Evolutionary conservation across 768 basidiomycete genomes (phyloP), one percentile per base, ranked within the genome.

Genomic region (Pluteus cervinus): DNA sequence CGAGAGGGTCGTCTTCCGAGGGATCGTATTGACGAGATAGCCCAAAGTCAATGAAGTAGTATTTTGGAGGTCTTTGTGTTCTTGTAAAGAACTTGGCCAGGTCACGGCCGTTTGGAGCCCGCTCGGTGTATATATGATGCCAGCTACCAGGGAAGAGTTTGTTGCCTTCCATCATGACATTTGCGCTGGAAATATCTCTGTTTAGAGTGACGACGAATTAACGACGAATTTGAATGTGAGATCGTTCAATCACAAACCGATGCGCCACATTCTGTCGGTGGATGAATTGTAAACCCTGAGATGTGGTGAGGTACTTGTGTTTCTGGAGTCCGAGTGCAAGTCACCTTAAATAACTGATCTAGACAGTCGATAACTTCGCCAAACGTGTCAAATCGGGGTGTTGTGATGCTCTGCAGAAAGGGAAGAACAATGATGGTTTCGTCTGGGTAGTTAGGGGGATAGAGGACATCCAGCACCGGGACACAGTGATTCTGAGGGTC

Each of bases 401-500:
- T 24, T 29, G 53, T 33, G 26, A 35, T 48, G 3, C 20, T 11
- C 8, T 45, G 47, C 7, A 61, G 37, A n/a, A 56, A 38, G 2
- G 60, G 60, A 47, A 61, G 60, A 10, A 61, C 56, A 7, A 61
- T n/a, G n/a, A 54, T 40, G n/a, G 25, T 21, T 5, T 29, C 22
- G 14, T 39, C 43, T 14, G 29, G 36, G 11, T 56, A 47, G 29
- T 52, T 47, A 8, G 50, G 51, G 8, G 48, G 25, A 8, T 42
- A 33, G 14, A 60, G 24, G 5, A 49, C 39, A 9, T 58, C 50
- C 17, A 49, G 48, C 7, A 66, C 25, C 0, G 59, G 62, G 3
- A 61, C 51, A 10, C 63, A 65, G 32, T 63, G 62, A n/a, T 67
- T 71, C 29, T 44, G 37, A 26, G 55, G 41, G 33, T 56, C 44